A percentile compares a stretch with the other conserved stretches of the same genome.
Evolutionary conservation across 192 early-diverging fungal species (phyloP).

Genomic region (Glomus cerebriforme): DNA sequence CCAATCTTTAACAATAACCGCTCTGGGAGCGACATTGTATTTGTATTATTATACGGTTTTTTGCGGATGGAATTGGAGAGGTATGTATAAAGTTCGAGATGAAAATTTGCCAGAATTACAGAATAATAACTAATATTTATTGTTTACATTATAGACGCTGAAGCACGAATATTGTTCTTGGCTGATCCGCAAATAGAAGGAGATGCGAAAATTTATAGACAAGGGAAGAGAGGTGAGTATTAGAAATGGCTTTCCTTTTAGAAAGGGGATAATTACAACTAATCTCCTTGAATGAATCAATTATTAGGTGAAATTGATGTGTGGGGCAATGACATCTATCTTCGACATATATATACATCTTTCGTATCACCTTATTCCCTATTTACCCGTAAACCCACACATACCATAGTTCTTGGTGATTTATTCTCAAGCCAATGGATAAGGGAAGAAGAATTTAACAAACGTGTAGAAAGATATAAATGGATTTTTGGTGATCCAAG

Average conservation of each 20-base stretch:
- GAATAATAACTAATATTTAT: not conserved
- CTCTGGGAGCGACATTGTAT: conserved; percentile 20
- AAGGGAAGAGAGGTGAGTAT: conserved; percentile 51
- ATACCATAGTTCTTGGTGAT: conserved; percentile 63
- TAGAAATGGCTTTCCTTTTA: not conserved
- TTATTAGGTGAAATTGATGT: conserved; percentile 50
- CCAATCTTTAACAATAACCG: conserved; percentile 19
- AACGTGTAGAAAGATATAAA: conserved; percentile 54
- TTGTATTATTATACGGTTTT: conserved; percentile 33
- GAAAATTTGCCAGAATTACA: not conserved
- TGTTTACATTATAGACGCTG: not conserved
- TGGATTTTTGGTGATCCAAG: conserved; percentile 55
- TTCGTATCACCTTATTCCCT: conserved; percentile 45
- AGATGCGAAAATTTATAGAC: conserved; percentile 57
- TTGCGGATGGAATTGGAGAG: conserved; percentile 32
- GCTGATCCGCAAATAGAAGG: conserved; percentile 74
- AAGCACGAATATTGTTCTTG: conserved; percentile 55
- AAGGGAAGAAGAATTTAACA: conserved; percentile 53
- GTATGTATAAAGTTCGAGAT: not conserved
- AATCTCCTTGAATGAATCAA: not conserved
- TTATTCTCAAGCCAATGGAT: conserved; percentile 71
- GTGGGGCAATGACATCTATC: conserved; percentile 59
- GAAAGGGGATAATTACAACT: not conserved
- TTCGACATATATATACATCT: conserved; percentile 58
- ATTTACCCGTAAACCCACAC: conserved; percentile 45